phyloP scores from a whole-genome alignment of 176 grass and related monocot species.

The Oryza meridionalis region DNA sequence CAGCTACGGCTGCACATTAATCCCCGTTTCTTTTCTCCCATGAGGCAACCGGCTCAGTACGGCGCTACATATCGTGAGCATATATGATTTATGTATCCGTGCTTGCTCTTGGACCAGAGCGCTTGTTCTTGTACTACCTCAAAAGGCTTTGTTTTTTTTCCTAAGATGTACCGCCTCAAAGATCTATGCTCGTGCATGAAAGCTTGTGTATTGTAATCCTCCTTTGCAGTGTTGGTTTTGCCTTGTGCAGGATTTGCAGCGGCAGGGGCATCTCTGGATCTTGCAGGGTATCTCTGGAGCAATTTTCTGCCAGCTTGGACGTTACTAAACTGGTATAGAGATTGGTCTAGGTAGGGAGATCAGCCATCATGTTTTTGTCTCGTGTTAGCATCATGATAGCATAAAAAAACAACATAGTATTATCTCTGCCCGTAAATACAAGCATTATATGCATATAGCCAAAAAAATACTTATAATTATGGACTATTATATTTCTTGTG shows the following conservation, averaged over 20 bases:
- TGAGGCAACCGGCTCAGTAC: constrained; percentile 2
- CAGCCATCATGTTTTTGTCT: not conserved
- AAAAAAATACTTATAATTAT: too few relatives aligned
- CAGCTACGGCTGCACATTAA: not conserved
- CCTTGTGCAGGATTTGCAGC: not conserved
- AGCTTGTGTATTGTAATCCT: constrained; percentile 15
- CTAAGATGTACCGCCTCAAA: not conserved
- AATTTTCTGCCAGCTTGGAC: not conserved
- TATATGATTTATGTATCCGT: not conserved
- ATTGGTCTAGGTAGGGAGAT: not conserved
- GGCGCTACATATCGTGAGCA: not conserved
- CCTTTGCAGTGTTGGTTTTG: not conserved
- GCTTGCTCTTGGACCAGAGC: constrained; percentile 24
- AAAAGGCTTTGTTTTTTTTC: not conserved
- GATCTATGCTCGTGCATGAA: not conserved
- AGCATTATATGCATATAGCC: too few relatives aligned
- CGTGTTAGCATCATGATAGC: not conserved
- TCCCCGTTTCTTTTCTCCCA: not conserved
- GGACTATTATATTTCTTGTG: too few relatives aligned
- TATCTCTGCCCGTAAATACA: too few relatives aligned
- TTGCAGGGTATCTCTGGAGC: constrained; percentile 22
- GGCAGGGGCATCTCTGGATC: constrained; percentile 2
- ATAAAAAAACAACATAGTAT: not conserved
- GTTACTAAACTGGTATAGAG: not conserved
- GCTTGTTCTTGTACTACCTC: constrained; percentile 23